Percentiles rank a stretch among this genome's conserved stretches.
Evolutionary conservation across 306 rosid genomes (phyloP).

Genomic region (Cicer cuneatum): DNA sequence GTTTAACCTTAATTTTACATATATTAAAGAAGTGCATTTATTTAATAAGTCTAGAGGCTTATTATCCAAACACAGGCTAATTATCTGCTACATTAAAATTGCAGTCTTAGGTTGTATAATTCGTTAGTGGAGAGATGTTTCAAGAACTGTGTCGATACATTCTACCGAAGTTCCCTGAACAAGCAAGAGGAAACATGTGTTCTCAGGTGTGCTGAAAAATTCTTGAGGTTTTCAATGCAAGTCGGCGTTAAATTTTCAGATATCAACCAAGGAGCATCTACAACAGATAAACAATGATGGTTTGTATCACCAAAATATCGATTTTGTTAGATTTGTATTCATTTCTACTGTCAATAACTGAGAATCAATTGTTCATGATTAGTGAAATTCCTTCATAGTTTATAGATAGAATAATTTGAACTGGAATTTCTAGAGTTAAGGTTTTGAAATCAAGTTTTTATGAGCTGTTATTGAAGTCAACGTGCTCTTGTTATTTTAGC

Average conservation of each 20-base stretch:
- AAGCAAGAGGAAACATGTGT: conserved; percentile 59
- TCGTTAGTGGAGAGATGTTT: conserved; percentile 55
- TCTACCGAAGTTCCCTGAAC: conserved; percentile 50
- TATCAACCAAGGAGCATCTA: conserved; percentile 41
- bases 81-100: conserved; percentile 40
- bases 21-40: not conserved
- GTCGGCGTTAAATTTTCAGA: conserved; percentile 51
- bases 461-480: conserved; percentile 17
- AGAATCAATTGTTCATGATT: conserved; percentile 23
- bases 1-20: not conserved
- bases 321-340: conserved; percentile 19
- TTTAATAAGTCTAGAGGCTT: not conserved
- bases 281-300: conserved; percentile 27
- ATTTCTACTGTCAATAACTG: conserved; percentile 28
- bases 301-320: conserved; percentile 17
- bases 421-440: conserved; percentile 14
- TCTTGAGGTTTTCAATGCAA: conserved; percentile 50
- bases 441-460: conserved; percentile 7
- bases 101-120: conserved; percentile 58
- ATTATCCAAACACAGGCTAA: no score
- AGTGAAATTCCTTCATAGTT: conserved; percentile 34
- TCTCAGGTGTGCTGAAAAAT: conserved; percentile 53
- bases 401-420: conserved; percentile 36
- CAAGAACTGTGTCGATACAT: conserved; percentile 50
- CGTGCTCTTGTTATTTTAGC: not conserved